Base-by-base conservation (phyloP, 257 asterid species). In the Nicotiana obtusifolia region DNA sequence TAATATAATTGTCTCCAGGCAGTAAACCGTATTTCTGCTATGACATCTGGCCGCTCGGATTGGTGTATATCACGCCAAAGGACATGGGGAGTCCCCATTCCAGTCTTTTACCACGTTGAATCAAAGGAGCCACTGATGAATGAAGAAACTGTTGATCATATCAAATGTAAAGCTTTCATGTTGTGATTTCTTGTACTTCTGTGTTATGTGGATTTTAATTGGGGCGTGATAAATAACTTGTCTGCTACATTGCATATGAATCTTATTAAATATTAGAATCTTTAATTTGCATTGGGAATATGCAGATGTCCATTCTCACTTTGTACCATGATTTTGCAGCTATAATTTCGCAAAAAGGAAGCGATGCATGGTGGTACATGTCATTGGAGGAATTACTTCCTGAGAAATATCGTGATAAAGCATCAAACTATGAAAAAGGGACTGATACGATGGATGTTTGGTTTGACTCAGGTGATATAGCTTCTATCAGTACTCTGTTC, bases 301-400 rank as follows among this genome's bases (percentile, higher is more conserved):
- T 73, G 49, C 22, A 14, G 24, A 73, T 73, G 78, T 49, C 44
- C 47, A 62, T n/a, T 28, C 33, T 69, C 59, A 44, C 78, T 3
- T 26, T 1, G 8, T 41, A 73, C 47, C 61, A 24, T 73, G 76
- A 71, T 82, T 87, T 89, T 85, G 84, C 97, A 95, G 99, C 97
- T 81, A 89, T 95, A 86, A 88, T 95, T 84, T 91, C 95, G 77
- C 93, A 91, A 75, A 95, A 93, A 89, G 98, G 99, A 86, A 94
- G 98, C 80, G 99, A 95, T 83, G 99, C 97, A n/a, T 95, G 99
- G 99, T 95, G 99, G 99, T 89, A 92, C 88, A 92, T 95, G 99
- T 76, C 89, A 66, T 94, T 94, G 49, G 99, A 95, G 86, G 99
- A 94, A 82, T 85, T 95, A 85, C 97, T 95, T 89, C 99, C 99